These are phyloP conservation scores for Gelatoporia subvermispora DNA, from an alignment of 768 basidiomycete species.

Conservation along the genomic window DNA sequence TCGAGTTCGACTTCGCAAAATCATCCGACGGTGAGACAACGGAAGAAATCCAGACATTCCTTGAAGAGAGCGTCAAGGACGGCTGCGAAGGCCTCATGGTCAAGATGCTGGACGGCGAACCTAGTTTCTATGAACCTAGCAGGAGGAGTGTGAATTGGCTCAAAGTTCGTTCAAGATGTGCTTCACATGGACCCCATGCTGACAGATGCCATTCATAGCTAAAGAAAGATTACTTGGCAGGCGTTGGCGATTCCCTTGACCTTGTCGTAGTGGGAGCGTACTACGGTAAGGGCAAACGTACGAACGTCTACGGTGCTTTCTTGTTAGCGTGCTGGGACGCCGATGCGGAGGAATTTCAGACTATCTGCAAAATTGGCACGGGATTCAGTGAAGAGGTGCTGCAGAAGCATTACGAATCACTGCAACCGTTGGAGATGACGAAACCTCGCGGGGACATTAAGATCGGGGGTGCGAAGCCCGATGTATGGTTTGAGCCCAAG, in stretches of 20 bases:
- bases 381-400: constrained; percentile 94
- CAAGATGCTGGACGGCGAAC: constrained; percentile 92
- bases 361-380: constrained; percentile 98
- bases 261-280: constrained; percentile 97
- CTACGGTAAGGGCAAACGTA: constrained; percentile 96
- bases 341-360: constrained; percentile 92
- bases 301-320: constrained; percentile 97
- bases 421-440: constrained; percentile 71
- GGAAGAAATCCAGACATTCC: constrained; percentile 91
- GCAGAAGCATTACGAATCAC: constrained; percentile 70
- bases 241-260: constrained; percentile 95
- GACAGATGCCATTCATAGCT: constrained; percentile 46
- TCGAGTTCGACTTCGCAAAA: constrained; percentile 92
- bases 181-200: background rate
- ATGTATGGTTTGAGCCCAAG: constrained; percentile 97
- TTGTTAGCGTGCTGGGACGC: constrained; percentile 94
- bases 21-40: constrained; percentile 84
- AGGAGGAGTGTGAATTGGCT: constrained; percentile 96
- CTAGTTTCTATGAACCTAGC: constrained; percentile 93
- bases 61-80: constrained; percentile 96
- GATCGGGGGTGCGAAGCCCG: constrained; percentile 89
- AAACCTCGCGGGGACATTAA: constrained; percentile 81
- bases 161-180: constrained; percentile 53
- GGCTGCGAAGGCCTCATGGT: constrained; percentile 99
- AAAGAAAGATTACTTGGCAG: constrained; percentile 97